Conservation (phyloP, 768 basidiomycete genomes). For the Lentinula sp. region DNA sequence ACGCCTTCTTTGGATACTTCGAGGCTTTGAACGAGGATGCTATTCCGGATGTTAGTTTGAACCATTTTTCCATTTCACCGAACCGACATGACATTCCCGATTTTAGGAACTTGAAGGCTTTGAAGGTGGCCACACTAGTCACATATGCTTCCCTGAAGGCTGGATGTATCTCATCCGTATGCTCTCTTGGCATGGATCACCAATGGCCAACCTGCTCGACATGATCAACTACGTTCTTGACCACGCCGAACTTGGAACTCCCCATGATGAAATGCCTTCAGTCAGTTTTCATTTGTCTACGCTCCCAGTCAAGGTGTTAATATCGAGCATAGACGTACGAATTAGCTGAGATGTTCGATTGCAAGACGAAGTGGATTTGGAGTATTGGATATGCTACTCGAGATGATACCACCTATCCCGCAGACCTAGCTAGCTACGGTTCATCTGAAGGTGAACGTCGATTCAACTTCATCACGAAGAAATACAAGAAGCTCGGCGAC, state of each 20-base stretch:
- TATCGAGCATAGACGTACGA: neutral
- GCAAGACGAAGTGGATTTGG: constrained; percentile 10
- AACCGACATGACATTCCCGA: neutral
- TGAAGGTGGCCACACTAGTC: constrained; percentile 10
- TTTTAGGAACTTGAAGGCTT: constrained; percentile 9
- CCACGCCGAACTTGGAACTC: constrained; percentile 8
- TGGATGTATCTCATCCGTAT: constrained; percentile 13
- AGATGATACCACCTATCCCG: constrained; percentile 9
- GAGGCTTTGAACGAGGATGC: constrained; percentile 1
- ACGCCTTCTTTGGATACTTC: constrained; percentile 13
- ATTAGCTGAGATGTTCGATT: constrained; percentile 9
- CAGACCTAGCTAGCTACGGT: constrained; percentile 9
- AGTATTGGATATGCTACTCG: constrained; percentile 11
- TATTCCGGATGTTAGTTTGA: constrained; percentile 2
- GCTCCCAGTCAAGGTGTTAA: neutral
- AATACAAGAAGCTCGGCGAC: constrained; percentile 11
- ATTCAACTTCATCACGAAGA: constrained; percentile 12
- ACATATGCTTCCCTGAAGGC: constrained; percentile 13
- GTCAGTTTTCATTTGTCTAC: neutral
- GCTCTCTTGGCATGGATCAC: constrained; percentile 10
- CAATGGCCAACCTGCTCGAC: constrained; percentile 10
- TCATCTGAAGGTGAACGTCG: constrained; percentile 8
- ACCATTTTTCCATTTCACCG: too few species aligned
- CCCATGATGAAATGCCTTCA: constrained; percentile 7
- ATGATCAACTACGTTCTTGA: constrained; percentile 12